Evolutionary conservation across 495 filamentous ascomycete species (phyloP), one percentile per base, ranked within the genome.

Genomic region (Hypoxylon rickii): DNA sequence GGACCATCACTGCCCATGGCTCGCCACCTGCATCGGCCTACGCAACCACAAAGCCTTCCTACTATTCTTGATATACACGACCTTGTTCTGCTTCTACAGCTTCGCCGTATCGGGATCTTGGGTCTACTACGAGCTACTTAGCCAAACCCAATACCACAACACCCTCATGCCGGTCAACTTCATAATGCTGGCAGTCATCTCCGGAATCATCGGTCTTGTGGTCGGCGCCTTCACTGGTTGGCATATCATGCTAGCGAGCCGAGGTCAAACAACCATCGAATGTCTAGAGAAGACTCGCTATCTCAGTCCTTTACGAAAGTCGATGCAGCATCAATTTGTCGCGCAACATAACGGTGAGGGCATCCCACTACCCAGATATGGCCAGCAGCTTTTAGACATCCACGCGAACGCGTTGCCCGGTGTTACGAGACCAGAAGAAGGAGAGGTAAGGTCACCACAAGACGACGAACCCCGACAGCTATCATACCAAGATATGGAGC

Each of bases 1-100:
- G 94, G 94, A 98, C 70, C 94, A 98, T 70, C 94, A 98, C 74
- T 98, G 94, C 64, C 94, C 94, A 4, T 98, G 94, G 94, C 80
- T 97, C 40, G 94, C 95, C 15, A 97, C 90, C 2, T 98, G 94
- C 67, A 88, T 98, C 39, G 95, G 95, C 18, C 73, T 98, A 50
- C 81, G 84, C 63, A 98, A 97, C 73, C 96, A 97, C 78, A 97
- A 97, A 71, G 79, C 92, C 3, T 98, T 98, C 69, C 67, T 98
- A 29, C 80, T 97, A 7, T 98, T 98, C 72, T 80, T 98, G 19
- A 87, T 95, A 46, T 97, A 98, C 68, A 90, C 89, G 7, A 88
- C 84, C 12, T 42, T 96, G 11, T 96, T 95, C 76, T 92, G 89
- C 77, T 84, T 89, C 74, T 77, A 90, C 51, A 86, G 83, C 70